A percentile compares a stretch with the other conserved stretches of the same genome.
Conservation (phyloP, 2,329 filamentous ascomycete species). For the Tolypocladium cylindrosporum region DNA sequence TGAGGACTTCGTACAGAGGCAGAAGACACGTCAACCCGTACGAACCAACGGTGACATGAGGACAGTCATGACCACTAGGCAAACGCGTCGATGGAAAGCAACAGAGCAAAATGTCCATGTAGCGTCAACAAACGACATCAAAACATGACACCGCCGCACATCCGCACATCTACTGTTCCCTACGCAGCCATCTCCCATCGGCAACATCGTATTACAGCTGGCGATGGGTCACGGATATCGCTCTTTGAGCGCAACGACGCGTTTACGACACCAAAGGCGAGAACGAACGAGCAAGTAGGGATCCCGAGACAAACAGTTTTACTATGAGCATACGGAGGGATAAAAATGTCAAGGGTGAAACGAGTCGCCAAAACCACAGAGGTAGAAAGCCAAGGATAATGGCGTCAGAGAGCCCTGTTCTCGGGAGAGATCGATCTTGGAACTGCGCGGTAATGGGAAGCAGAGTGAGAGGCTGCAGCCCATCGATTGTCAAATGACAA, state of each 20-base stretch:
- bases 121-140: no score
- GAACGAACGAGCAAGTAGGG: background rate
- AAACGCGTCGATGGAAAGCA: no score
- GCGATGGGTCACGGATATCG: background rate
- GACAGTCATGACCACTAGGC: no score
- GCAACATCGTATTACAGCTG: background rate
- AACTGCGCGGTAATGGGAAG: conserved; percentile 42
- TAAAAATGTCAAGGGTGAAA: conserved; percentile 50
- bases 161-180: background rate
- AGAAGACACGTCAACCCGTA: no score
- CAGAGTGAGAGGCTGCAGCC: conserved; percentile 42
- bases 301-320: background rate
- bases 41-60: no score
- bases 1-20: no score
- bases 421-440: conserved; percentile 37
- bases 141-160: background rate
- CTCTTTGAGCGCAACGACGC: background rate
- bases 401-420: conserved; percentile 53
- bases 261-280: no score
- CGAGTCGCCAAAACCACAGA: conserved; percentile 47
- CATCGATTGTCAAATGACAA: conserved; percentile 39
- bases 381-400: conserved; percentile 12
- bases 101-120: no score
- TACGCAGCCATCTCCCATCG: background rate
- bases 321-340: background rate